These are phyloP conservation scores for Dichomitus squalens DNA, from an alignment of 1,284 basidiomycete species.

Conservation along the genomic window DNA sequence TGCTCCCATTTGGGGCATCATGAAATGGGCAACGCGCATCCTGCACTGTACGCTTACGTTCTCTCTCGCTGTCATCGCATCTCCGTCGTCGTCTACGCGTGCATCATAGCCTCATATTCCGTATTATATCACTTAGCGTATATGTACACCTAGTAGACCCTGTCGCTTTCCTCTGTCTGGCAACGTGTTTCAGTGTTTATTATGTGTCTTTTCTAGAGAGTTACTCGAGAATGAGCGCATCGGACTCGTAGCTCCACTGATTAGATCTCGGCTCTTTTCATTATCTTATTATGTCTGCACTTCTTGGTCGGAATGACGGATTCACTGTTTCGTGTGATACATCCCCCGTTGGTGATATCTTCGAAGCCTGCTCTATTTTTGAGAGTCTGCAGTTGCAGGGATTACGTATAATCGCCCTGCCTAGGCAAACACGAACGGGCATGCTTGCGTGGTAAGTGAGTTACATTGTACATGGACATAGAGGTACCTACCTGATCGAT, in stretches of 20 bases:
- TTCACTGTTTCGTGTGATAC: too few relatives aligned
- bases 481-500: too few relatives aligned
- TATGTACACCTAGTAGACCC: slow-evolving; percentile 21
- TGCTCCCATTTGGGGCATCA: neutral
- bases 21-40: neutral
- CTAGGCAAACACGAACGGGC: too few relatives aligned
- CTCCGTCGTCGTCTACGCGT: slow-evolving; percentile 1
- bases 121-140: slow-evolving; percentile 22
- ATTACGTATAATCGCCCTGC: too few relatives aligned
- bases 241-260: slow-evolving; percentile 5
- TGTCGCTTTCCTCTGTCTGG: neutral
- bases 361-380: too few relatives aligned
- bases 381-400: too few relatives aligned
- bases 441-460: too few relatives aligned
- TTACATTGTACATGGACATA: too few relatives aligned
- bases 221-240: neutral
- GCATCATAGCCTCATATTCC: slow-evolving; percentile 6
- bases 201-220: slow-evolving; percentile 6
- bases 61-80: slow-evolving; percentile 10
- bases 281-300: neutral
- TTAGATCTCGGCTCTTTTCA: neutral
- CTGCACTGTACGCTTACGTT: slow-evolving; percentile 12
- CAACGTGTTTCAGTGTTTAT: slow-evolving; percentile 10
- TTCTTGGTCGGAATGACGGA: neutral
- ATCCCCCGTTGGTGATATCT: too few relatives aligned